Conservation (phyloP, 768 basidiomycete genomes). For the Kwoniella shandongensis region DNA sequence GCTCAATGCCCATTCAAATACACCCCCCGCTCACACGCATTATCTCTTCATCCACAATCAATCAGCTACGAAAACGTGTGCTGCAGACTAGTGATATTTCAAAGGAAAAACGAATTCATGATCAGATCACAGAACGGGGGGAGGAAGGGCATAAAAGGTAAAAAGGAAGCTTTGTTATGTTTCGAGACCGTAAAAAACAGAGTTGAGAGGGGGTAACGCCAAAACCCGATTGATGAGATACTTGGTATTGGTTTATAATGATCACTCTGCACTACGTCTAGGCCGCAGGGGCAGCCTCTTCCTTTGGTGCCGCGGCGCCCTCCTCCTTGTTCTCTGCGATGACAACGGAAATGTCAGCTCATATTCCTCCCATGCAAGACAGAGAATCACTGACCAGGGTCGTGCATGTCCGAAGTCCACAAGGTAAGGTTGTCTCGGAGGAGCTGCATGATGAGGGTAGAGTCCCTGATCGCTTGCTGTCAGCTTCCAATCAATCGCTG, state of each 20-base stretch:
- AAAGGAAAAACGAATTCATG: conserved; percentile 18
- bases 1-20: too few relatives aligned
- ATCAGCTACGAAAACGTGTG: too few relatives aligned
- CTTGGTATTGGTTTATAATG: not conserved
- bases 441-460: conserved; percentile 87
- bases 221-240: conserved; percentile 4
- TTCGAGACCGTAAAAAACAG: not conserved
- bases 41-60: too few relatives aligned
- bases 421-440: conserved; percentile 95
- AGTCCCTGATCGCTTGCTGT: conserved; percentile 59
- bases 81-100: not conserved
- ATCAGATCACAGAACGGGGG: conserved; percentile 11
- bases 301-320: conserved; percentile 38
- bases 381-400: conserved; percentile 59
- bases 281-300: conserved; percentile 42
- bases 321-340: conserved; percentile 27
- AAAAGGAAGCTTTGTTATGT: conserved; percentile 11
- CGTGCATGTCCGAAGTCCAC: conserved; percentile 98
- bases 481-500: not conserved
- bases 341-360: conserved; percentile 8
- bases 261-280: conserved; percentile 10
- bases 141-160: not conserved
- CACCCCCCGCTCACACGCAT: too few relatives aligned
- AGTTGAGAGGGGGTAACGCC: conserved; percentile 1
- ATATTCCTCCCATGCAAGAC: not conserved